These are phyloP conservation scores for Blastomyces gilchristii DNA, from an alignment of 2,329 filamentous ascomycete species.

Conservation along the genomic window DNA sequence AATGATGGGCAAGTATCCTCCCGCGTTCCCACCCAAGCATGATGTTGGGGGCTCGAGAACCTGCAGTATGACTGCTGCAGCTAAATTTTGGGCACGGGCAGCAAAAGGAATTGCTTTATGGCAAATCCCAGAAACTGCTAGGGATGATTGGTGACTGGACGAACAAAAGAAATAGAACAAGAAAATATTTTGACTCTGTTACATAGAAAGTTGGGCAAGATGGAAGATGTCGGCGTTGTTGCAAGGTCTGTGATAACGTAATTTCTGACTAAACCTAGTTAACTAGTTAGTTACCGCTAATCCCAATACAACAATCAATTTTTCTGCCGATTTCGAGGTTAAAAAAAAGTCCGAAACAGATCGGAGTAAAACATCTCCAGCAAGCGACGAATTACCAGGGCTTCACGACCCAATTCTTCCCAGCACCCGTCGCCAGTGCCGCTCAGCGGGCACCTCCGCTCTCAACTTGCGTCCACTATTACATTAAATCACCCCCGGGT, in stretches of 20 bases:
- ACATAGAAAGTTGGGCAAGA: too few species aligned
- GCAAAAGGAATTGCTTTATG: too few species aligned
- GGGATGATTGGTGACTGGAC: too few species aligned
- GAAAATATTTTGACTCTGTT: too few species aligned
- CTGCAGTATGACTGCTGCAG: too few species aligned
- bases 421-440: neutral
- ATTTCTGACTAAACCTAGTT: neutral
- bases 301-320: neutral
- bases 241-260: neutral
- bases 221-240: too few species aligned
- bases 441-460: neutral
- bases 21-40: too few species aligned
- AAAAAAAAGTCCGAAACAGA: neutral
- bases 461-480: neutral
- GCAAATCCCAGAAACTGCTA: too few species aligned
- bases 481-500: conserved; percentile 25
- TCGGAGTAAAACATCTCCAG: neutral
- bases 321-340: neutral
- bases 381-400: neutral
- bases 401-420: neutral
- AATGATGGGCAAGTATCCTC: too few species aligned
- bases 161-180: too few species aligned
- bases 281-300: neutral
- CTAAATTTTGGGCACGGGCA: too few species aligned
- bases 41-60: too few species aligned